phyloP scores from a whole-genome alignment of 345 rosid species.

The Geranium brycei region DNA sequence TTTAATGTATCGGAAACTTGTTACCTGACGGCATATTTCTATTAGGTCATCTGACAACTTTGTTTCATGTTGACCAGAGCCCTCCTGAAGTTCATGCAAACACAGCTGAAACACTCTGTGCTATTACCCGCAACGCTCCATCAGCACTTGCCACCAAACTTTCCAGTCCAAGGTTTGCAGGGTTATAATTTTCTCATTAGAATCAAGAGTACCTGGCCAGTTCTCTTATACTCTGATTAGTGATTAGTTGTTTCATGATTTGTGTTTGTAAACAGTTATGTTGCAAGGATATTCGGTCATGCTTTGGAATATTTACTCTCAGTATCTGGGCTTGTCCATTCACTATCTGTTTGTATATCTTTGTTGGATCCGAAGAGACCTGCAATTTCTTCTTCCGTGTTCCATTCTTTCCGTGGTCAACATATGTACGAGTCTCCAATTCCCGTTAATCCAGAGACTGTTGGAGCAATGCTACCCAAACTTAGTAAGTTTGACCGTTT shows the following conservation, averaged over 20 bases:
- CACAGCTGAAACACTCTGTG: conserved; percentile 87
- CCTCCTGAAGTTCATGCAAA: conserved; percentile 87
- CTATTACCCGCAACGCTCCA: conserved; percentile 80
- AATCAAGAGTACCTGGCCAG: not conserved
- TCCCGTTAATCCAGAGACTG: conserved; percentile 71
- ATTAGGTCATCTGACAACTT: conserved; percentile 1
- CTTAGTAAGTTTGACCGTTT: conserved; percentile 47
- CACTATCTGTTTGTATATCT: conserved; percentile 93
- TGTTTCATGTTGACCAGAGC: conserved; percentile 32
- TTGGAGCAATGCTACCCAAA: conserved; percentile 87
- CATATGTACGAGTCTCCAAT: conserved; percentile 67
- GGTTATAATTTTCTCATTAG: conserved; percentile 7
- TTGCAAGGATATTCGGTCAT: conserved; percentile 81
- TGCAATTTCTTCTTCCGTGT: conserved; percentile 47
- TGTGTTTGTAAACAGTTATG: conserved; percentile 42
- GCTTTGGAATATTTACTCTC: conserved; percentile 88
- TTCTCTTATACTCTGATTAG: no score
- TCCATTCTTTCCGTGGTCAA: conserved; percentile 70
- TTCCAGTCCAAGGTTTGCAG: conserved; percentile 67
- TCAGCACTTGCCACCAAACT: conserved; percentile 86
- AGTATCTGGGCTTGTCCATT: conserved; percentile 77
- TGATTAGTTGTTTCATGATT: not conserved
- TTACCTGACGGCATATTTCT: not conserved
- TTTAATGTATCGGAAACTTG: not conserved
- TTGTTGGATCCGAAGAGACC: conserved; percentile 88